Percentiles rank a stretch among this genome's conserved stretches.
Evolutionary conservation across 2,329 filamentous ascomycete species (phyloP).

Genomic region (Magnaporthiopsis incrustans): DNA sequence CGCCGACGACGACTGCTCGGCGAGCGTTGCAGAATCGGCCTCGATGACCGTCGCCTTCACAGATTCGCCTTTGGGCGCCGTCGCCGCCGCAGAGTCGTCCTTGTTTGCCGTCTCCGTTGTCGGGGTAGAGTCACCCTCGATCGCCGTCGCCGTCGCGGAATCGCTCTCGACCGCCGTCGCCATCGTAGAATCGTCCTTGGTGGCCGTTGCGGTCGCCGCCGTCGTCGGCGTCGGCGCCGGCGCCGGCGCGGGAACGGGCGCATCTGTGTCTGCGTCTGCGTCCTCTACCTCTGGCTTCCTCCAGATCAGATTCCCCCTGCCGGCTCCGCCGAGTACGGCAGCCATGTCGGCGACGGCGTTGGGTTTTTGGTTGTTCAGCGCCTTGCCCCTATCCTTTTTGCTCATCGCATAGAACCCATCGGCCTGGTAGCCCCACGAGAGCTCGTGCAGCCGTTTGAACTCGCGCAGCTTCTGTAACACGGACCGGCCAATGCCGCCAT

Average conservation of each 20-base stretch:
- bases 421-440: conserved; percentile 42
- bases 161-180: too few relatives aligned
- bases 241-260: conserved; percentile 13
- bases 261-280: background rate
- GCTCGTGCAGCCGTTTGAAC: conserved; percentile 54
- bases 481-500: conserved; percentile 46
- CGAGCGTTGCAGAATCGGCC: too few relatives aligned
- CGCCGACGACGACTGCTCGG: conserved; percentile 2
- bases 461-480: conserved; percentile 59
- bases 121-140: too few relatives aligned
- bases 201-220: background rate
- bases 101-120: background rate
- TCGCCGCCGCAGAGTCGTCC: conserved; percentile 9
- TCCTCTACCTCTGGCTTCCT: background rate
- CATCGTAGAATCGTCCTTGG: conserved; percentile 9
- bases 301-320: conserved; percentile 41
- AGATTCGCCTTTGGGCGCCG: too few relatives aligned
- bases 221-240: conserved; percentile 6
- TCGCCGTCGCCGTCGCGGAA: too few relatives aligned
- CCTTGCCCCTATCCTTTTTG: conserved; percentile 37
- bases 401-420: conserved; percentile 34
- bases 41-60: too few relatives aligned
- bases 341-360: conserved; percentile 59
- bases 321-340: conserved; percentile 43
- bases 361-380: conserved; percentile 51